phyloP scores from a whole-genome alignment of 495 filamentous ascomycete genomes.

The Apodospora peruviana region DNA sequence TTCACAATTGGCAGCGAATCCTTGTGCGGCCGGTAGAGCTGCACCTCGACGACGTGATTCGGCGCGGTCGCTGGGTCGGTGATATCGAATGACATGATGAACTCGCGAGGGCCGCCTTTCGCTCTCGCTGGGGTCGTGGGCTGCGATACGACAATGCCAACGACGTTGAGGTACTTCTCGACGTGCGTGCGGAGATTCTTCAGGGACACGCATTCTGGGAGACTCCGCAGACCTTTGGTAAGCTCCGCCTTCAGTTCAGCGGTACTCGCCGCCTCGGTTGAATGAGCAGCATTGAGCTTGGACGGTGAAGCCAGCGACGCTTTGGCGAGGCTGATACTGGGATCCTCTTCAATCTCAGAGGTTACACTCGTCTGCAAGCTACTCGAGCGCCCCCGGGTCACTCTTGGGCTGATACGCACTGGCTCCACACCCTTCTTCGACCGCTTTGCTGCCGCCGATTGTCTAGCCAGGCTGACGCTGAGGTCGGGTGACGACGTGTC shows the following conservation, averaged over 20 bases:
- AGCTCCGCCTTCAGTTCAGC: conserved; percentile 33
- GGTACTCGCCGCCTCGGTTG: conserved; percentile 7
- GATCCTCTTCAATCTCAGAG: conserved; percentile 14
- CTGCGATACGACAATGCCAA: conserved; percentile 59
- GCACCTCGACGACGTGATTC: conserved; percentile 47
- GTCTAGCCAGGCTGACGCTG: conserved; percentile 31
- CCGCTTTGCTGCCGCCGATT: conserved; percentile 24
- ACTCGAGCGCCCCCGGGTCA: conserved; percentile 20
- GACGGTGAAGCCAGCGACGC: conserved; percentile 19
- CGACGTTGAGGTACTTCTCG: conserved; percentile 52
- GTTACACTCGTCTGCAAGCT: conserved; percentile 18
- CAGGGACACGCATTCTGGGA: conserved; percentile 65
- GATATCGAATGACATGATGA: conserved; percentile 60
- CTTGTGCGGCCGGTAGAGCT: conserved; percentile 70
- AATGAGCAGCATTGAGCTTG: neutral
- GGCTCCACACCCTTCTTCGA: conserved; percentile 21
- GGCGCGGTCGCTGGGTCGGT: conserved; percentile 58
- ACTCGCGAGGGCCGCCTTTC: conserved; percentile 63
- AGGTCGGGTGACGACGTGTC: conserved; percentile 15
- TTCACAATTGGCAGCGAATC: conserved; percentile 61
- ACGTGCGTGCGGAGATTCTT: conserved; percentile 55
- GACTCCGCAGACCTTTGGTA: conserved; percentile 45
- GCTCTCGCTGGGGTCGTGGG: conserved; percentile 53
- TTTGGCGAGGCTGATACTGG: conserved; percentile 17
- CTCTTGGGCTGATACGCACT: conserved; percentile 13